Evolutionary conservation across 768 basidiomycete species (phyloP).

Genomic region (Phylloporus rhodoxanthus): DNA sequence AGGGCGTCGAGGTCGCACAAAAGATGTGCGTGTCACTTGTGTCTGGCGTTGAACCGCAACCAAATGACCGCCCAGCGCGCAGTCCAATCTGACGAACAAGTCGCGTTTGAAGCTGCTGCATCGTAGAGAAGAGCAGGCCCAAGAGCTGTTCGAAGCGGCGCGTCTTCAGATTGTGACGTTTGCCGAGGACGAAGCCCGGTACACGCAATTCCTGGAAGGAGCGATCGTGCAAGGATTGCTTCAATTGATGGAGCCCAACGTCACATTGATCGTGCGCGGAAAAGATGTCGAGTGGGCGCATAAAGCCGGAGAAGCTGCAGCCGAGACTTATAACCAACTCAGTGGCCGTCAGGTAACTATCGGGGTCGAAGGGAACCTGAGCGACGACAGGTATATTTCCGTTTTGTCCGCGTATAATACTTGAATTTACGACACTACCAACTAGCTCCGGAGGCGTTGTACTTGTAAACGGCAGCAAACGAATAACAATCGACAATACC

Average conservation of each 20-base stretch:
- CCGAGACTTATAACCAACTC: constrained; percentile 64
- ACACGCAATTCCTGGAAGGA: constrained; percentile 77
- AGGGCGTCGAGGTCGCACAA: constrained; percentile 88
- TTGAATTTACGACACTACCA: neutral
- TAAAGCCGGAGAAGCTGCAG: constrained; percentile 62
- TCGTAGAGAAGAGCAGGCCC: constrained; percentile 85
- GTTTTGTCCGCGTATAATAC: neutral
- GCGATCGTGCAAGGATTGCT: constrained; percentile 83
- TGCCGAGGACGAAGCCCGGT: constrained; percentile 59
- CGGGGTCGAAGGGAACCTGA: constrained; percentile 55
- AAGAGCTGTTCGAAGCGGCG: constrained; percentile 77
- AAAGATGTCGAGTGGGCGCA: constrained; percentile 58
- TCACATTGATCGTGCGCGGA: constrained; percentile 60
- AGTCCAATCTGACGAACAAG: constrained; percentile 95
- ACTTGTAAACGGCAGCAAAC: constrained; percentile 60
- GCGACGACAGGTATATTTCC: constrained; percentile 57
- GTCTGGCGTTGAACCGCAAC: neutral
- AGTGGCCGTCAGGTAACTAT: constrained; percentile 63
- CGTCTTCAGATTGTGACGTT: constrained; percentile 59
- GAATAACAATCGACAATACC: constrained; percentile 92
- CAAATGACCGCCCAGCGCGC: constrained; percentile 50
- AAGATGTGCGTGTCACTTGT: constrained; percentile 69
- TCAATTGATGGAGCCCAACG: constrained; percentile 69
- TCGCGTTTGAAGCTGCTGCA: constrained; percentile 88
- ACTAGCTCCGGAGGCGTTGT: constrained; percentile 80